Conservation (phyloP, 2,329 filamentous ascomycete species). For the Fusarium nematophilum region DNA sequence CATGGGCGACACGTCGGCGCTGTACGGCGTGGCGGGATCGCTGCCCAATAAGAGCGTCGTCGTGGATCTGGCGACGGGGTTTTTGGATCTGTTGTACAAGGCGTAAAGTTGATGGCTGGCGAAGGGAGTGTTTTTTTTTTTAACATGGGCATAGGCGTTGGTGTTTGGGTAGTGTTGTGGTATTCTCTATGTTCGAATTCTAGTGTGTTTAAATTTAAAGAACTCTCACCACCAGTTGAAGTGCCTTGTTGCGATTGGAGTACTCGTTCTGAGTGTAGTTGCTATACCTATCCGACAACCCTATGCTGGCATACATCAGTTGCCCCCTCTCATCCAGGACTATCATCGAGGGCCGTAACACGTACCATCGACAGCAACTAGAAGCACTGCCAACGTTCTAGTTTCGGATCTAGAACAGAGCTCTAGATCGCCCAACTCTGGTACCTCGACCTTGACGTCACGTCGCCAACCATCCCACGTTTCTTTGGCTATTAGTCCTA, state of each 20-base stretch:
- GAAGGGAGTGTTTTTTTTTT: conserved; percentile 12
- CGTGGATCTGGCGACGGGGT: conserved; percentile 87
- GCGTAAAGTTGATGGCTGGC: conserved; percentile 59
- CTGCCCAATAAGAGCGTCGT: conserved; percentile 97
- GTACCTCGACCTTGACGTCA: no score
- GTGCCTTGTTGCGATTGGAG: not conserved
- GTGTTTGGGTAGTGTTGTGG: conserved; percentile 11
- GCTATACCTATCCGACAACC: no score
- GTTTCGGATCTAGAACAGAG: no score
- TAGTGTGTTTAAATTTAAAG: not conserved
- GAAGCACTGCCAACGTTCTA: no score
- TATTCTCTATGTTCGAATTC: conserved; percentile 8
- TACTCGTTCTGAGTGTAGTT: no score
- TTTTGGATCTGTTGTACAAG: conserved; percentile 94
- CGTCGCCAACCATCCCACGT: no score
- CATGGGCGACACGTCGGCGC: conserved; percentile 82
- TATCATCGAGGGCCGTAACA: no score
- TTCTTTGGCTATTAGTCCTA: no score
- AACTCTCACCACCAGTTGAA: conserved; percentile 11
- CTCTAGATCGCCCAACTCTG: no score
- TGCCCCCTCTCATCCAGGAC: no score
- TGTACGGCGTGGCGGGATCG: conserved; percentile 96
- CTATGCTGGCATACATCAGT: no score
- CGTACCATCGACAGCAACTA: no score
- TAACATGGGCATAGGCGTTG: conserved; percentile 24